Conservation (phyloP, 2,329 filamentous ascomycete genomes). For the Diaporthe sp. region DNA sequence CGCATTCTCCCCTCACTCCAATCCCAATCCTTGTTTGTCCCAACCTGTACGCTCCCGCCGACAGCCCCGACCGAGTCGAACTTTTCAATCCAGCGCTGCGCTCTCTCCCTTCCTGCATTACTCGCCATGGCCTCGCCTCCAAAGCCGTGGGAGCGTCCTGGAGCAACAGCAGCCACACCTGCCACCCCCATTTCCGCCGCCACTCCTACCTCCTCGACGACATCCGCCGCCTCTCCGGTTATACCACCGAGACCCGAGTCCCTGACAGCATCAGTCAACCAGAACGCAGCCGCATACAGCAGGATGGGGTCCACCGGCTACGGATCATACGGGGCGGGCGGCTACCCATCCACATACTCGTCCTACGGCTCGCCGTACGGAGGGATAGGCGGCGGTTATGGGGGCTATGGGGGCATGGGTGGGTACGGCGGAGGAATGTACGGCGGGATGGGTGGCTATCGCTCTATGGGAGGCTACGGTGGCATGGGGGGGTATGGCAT, state of each 20-base stretch:
- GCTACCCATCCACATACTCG: conserved; percentile 46
- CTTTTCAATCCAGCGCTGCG: not conserved
- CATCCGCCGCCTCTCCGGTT: conserved; percentile 67
- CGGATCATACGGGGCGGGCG: conserved; percentile 52
- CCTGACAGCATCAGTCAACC: conserved; percentile 83
- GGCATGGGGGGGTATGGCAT: conserved; percentile 56
- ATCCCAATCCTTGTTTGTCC: not conserved
- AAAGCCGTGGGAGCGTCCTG: conserved; percentile 94
- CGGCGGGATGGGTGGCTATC: conserved; percentile 58
- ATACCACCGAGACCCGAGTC: conserved; percentile 85
- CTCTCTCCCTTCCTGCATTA: not conserved
- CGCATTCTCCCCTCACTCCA: conserved; percentile 19
- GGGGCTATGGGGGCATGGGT: conserved; percentile 46
- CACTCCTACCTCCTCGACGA: conserved; percentile 51
- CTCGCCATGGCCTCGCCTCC: conserved; percentile 80
- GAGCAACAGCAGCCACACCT: conserved; percentile 62
- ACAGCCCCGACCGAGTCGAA: not conserved
- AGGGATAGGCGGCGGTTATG: conserved; percentile 55
- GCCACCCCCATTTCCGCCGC: conserved; percentile 50
- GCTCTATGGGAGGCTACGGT: conserved; percentile 44
- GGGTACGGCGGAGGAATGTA: conserved; percentile 54
- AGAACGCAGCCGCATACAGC: conserved; percentile 87
- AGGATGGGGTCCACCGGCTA: conserved; percentile 49
- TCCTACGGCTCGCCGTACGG: conserved; percentile 56
- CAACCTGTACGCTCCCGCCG: not conserved